phyloP scores from a whole-genome alignment of 495 filamentous ascomycete species.

The Penicillium riverlandense region DNA sequence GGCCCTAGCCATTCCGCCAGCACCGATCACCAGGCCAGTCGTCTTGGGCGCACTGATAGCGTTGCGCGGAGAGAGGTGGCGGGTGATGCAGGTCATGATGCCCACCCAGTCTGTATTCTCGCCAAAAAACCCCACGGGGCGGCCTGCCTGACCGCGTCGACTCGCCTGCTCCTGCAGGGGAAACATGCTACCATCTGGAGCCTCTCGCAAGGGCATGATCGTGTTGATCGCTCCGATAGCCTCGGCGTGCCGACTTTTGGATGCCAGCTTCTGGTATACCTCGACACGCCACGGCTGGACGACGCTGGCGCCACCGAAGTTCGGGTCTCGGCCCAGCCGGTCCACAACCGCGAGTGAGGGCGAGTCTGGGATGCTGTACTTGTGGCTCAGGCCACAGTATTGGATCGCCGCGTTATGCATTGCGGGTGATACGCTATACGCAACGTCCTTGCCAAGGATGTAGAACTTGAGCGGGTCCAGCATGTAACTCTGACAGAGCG shows the following conservation, averaged over 20 bases:
- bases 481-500: slow-evolving; percentile 47
- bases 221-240: slow-evolving; percentile 81
- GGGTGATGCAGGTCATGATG: slow-evolving; percentile 59
- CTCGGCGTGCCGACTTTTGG: slow-evolving; percentile 66
- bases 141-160: slow-evolving; percentile 58
- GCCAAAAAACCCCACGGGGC: slow-evolving; percentile 63
- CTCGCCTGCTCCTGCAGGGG: slow-evolving; percentile 56
- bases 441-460: slow-evolving; percentile 64
- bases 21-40: slow-evolving; percentile 67
- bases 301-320: slow-evolving; percentile 69
- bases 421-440: slow-evolving; percentile 67
- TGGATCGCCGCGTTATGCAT: slow-evolving; percentile 76
- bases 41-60: slow-evolving; percentile 58
- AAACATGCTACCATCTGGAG: slow-evolving; percentile 54
- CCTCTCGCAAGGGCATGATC: slow-evolving; percentile 63
- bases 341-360: slow-evolving; percentile 58
- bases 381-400: slow-evolving; percentile 65
- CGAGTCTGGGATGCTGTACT: slow-evolving; percentile 58
- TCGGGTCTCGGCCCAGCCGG: slow-evolving; percentile 50
- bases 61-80: slow-evolving; percentile 74
- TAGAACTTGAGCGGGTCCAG: slow-evolving; percentile 68
- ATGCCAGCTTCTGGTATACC: slow-evolving; percentile 58
- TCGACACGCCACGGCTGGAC: slow-evolving; percentile 72
- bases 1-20: slow-evolving; percentile 75
- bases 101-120: slow-evolving; percentile 85